phyloP scores from a whole-genome alignment of 768 basidiomycete genomes.

The Lanmaoa rubissima region DNA sequence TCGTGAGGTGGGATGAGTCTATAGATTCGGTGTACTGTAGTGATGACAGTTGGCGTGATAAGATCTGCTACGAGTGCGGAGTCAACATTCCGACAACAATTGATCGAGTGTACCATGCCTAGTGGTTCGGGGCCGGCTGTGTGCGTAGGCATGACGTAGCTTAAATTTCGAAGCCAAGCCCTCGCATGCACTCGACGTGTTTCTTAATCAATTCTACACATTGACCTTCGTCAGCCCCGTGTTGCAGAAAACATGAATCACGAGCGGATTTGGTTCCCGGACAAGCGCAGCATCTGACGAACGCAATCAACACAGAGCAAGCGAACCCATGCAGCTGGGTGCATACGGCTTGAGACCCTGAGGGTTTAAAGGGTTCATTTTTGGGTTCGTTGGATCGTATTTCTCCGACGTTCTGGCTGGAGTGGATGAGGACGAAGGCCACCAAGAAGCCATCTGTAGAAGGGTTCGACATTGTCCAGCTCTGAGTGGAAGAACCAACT shows the following conservation, averaged over 20 bases:
- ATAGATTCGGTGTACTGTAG: neutral
- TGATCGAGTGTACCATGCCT: neutral
- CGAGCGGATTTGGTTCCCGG: constrained; percentile 89
- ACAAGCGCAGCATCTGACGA: constrained; percentile 88
- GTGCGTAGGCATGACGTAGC: neutral
- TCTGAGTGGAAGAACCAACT: neutral
- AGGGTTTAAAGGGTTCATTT: constrained; percentile 88
- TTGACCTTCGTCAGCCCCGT: constrained; percentile 64
- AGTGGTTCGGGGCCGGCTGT: neutral
- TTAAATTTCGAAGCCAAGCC: constrained; percentile 83
- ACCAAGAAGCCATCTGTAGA: constrained; percentile 51
- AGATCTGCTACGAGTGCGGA: neutral
- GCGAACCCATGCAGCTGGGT: neutral
- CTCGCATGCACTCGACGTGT: constrained; percentile 90
- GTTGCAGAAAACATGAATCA: constrained; percentile 89
- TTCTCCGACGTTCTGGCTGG: constrained; percentile 37
- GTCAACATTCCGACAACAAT: constrained; percentile 1
- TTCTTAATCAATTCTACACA: constrained; percentile 78
- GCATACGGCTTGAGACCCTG: constrained; percentile 93
- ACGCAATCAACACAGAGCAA: neutral
- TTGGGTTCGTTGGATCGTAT: constrained; percentile 73
- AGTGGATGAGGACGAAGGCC: constrained; percentile 43
- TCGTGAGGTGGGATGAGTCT: constrained; percentile 11
- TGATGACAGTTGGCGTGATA: neutral
- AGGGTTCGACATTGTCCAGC: neutral